phyloP scores from a whole-genome alignment of 2,329 filamentous ascomycete genomes.

The Fusarium brevicatenulatum region DNA sequence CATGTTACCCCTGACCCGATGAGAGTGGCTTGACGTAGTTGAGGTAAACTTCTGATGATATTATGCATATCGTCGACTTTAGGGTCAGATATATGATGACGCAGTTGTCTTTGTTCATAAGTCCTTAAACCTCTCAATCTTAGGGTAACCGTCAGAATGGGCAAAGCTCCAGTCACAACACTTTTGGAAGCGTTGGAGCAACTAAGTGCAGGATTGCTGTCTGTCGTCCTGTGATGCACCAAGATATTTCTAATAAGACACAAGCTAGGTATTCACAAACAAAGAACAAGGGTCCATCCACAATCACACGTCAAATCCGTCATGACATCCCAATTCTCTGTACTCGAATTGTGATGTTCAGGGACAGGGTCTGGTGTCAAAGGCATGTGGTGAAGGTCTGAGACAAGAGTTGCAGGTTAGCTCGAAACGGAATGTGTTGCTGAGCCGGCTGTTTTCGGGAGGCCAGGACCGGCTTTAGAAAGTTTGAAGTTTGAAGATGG shows the following conservation, averaged over 20 bases:
- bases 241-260: neutral
- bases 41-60: neutral
- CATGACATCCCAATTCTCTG: neutral
- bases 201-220: neutral
- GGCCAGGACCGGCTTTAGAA: conserved; percentile 2
- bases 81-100: neutral
- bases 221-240: conserved; percentile 3
- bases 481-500: neutral
- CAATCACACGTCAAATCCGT: conserved; percentile 16
- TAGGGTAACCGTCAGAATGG: too few species aligned
- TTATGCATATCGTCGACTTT: neutral
- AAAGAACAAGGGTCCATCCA: conserved; percentile 36
- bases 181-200: neutral
- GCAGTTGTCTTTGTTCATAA: neutral
- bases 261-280: neutral
- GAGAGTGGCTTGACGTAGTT: neutral
- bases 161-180: neutral
- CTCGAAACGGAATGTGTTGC: neutral
- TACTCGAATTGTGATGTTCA: conserved; percentile 2
- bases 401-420: conserved; percentile 31
- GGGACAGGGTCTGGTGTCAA: conserved; percentile 35
- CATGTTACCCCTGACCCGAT: neutral
- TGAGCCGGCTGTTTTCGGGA: conserved; percentile 22
- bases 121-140: neutral
- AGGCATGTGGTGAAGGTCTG: conserved; percentile 32